Conservation (phyloP, 2,329 filamentous ascomycete genomes). For the Penicillium hesseltinei region DNA sequence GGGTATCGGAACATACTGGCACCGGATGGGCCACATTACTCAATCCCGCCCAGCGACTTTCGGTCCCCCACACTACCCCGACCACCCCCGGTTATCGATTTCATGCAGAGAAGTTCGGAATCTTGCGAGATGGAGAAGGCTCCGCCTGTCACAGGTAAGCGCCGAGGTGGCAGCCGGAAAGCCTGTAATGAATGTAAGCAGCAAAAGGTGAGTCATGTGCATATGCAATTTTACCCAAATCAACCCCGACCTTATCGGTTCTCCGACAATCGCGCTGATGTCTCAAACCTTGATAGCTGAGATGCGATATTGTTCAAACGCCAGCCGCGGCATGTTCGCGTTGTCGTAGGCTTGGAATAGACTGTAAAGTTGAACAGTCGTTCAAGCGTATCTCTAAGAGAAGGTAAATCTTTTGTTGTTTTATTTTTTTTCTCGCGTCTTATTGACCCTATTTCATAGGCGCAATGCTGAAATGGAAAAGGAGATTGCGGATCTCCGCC, state of each 20-base stretch:
- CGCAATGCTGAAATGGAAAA: conserved; percentile 63
- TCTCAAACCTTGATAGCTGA: conserved; percentile 47
- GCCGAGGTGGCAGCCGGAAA: conserved; percentile 45
- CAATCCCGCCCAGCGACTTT: conserved; percentile 37
- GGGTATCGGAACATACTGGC: conserved; percentile 36
- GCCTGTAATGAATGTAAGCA: conserved; percentile 68
- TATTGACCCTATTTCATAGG: conserved; percentile 36
- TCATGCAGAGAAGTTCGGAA: conserved; percentile 33
- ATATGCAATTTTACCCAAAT: conserved; percentile 8
- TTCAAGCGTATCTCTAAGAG: conserved; percentile 67
- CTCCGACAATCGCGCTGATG: conserved; percentile 16
- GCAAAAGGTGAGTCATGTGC: conserved; percentile 56
- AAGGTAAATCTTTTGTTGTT: conserved; percentile 27
- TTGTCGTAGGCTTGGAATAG: conserved; percentile 60
- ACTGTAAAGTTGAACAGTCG: conserved; percentile 64
- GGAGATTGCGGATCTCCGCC: conserved; percentile 51
- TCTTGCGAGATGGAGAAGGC: conserved; percentile 41
- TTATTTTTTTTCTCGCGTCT: not conserved
- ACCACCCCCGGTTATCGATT: conserved; percentile 31
- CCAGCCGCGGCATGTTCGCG: conserved; percentile 60
- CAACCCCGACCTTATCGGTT: not conserved
- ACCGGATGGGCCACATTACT: conserved; percentile 33
- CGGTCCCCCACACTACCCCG: conserved; percentile 36
- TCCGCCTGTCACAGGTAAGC: conserved; percentile 49
- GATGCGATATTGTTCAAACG: conserved; percentile 65